A percentile compares a stretch with the other conserved stretches of the same genome.
phyloP scores from a whole-genome alignment of 1,139 yeast genomes.

The Yamadazyma oceani region DNA sequence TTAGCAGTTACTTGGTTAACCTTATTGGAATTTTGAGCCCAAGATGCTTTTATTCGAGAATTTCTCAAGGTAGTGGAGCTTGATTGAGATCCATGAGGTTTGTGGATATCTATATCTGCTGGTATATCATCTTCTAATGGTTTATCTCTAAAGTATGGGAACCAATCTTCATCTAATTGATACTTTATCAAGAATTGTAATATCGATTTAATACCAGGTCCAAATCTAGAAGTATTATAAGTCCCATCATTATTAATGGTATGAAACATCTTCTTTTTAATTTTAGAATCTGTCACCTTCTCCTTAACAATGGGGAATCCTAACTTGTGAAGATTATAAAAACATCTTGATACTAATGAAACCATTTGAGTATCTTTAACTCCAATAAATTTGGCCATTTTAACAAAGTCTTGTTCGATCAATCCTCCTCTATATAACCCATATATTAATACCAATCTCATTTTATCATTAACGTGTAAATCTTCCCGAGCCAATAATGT shows the following conservation, averaged over 20 bases:
- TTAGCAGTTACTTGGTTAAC: constrained; percentile 22
- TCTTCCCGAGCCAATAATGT: constrained; percentile 54
- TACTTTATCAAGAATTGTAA: constrained; percentile 49
- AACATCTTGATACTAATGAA: constrained; percentile 47
- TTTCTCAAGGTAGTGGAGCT: constrained; percentile 54
- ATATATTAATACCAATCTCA: constrained; percentile 76
- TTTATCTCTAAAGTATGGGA: constrained; percentile 78
- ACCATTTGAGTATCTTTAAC: constrained; percentile 57
- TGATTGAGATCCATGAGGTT: constrained; percentile 12
- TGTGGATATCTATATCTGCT: constrained; percentile 27
- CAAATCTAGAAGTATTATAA: constrained; percentile 74
- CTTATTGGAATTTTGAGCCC: constrained; percentile 62
- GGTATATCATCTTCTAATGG: constrained; percentile 62
- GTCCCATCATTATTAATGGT: constrained; percentile 66
- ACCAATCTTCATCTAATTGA: constrained; percentile 54
- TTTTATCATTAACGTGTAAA: constrained; percentile 60
- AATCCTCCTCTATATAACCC: constrained; percentile 85
- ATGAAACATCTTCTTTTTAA: constrained; percentile 53
- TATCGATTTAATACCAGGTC: constrained; percentile 66
- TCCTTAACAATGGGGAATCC: constrained; percentile 68
- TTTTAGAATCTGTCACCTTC: constrained; percentile 37
- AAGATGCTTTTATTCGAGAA: constrained; percentile 74
- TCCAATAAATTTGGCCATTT: constrained; percentile 69
- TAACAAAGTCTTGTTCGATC: constrained; percentile 68
- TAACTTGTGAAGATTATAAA: constrained; percentile 62